Conservation (phyloP, 1,139 yeast genomes). For the Pichia sp. region DNA sequence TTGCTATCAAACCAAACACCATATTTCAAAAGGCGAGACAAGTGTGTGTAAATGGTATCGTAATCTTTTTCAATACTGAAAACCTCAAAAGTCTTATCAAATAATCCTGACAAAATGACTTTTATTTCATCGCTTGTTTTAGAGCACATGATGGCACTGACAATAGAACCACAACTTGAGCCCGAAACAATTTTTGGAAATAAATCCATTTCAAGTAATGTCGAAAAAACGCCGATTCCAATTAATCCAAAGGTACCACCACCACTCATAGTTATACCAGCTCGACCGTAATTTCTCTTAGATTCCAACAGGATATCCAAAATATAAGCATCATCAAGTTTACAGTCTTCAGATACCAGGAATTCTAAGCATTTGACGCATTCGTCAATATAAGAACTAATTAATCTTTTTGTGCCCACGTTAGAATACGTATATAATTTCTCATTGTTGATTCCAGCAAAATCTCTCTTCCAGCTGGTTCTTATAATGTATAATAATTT, state of each 20-base stretch:
- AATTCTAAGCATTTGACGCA: slow-evolving; percentile 57
- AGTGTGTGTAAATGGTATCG: slow-evolving; percentile 38
- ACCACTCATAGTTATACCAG: slow-evolving; percentile 88
- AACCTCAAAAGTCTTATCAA: slow-evolving; percentile 58
- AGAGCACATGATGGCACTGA: slow-evolving; percentile 82
- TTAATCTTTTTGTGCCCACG: slow-evolving; percentile 77
- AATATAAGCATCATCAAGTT: slow-evolving; percentile 58
- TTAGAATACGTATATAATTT: slow-evolving; percentile 69
- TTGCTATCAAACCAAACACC: slow-evolving; percentile 87
- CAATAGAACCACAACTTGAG: slow-evolving; percentile 92
- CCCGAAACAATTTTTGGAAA: slow-evolving; percentile 92
- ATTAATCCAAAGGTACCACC: slow-evolving; percentile 92
- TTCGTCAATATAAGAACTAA: slow-evolving; percentile 77
- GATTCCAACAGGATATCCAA: slow-evolving; percentile 81
- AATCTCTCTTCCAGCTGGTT: slow-evolving; percentile 77
- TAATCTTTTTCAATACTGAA: slow-evolving; percentile 48
- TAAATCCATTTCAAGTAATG: slow-evolving; percentile 62
- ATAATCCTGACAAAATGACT: slow-evolving; percentile 43
- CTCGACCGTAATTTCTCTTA: slow-evolving; percentile 83
- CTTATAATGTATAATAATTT: slow-evolving; percentile 64
- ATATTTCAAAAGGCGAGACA: slow-evolving; percentile 57
- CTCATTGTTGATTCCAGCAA: slow-evolving; percentile 84
- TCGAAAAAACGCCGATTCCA: slow-evolving; percentile 86
- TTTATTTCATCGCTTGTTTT: slow-evolving; percentile 70
- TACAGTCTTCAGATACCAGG: slow-evolving; percentile 35